Evolutionary conservation across 441 rosid genomes (phyloP), one percentile per base, ranked within the genome.

Genomic region (Dalechampia spathulata): DNA sequence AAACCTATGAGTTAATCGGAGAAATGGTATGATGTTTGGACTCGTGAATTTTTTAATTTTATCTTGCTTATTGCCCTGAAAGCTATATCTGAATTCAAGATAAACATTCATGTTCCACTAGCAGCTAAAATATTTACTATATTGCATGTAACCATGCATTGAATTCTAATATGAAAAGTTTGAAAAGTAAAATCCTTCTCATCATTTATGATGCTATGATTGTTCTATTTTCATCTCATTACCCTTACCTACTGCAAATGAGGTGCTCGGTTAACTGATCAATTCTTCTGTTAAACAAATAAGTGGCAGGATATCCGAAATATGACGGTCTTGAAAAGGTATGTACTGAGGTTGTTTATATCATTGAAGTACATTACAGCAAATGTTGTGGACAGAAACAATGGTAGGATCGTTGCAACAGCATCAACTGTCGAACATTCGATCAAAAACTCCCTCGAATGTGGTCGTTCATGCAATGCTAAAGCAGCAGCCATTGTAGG

Each of bases 401-500:
- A 64, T 28, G 83, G 80, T 30, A 72, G 75, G 61, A 67, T 70
- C 9, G 72, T 75, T 12, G 77, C 50, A 14, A 64, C 78, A 19
- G 70, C 83, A 23, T 72, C 80, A 20, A 72, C 78, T 11, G 79
- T 75, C 16, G 75, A 75, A 32, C 80, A 78, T 52, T 72, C 74
- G 20, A 64, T 78, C 59, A 69, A 72, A 60, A 72, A 64, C 38
- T 43, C 77, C 2, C 73, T 72, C 2, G 79, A 77, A 57, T 78
- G 82, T 28, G 75, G 77, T 10, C 67, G 82, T 37, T 57, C 73
- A 20, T 75, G 79, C 63, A 75, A 78, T 51, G 82, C 82, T 34
- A 72, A 78, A 64, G 73, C 78, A 11, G 80, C 83, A 16, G 45
- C 62, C 19, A 72, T 73, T 21, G 69, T 71, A 0, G 77, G 83